A percentile compares a stretch with the other conserved stretches of the same genome.
phyloP scores from a whole-genome alignment of 805 yeast species.

The Pichia exigua region DNA sequence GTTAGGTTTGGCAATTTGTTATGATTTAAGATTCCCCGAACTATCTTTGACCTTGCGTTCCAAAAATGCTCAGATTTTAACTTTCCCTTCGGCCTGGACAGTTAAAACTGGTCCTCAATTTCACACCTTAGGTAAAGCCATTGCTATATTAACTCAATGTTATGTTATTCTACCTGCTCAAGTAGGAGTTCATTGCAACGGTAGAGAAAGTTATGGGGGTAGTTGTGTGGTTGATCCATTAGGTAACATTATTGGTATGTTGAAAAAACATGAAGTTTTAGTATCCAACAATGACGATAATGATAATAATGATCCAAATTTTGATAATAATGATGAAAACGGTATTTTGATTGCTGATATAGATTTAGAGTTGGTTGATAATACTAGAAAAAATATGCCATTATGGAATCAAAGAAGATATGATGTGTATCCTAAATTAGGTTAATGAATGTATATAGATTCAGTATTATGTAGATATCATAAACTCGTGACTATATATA shows the following conservation, averaged over 20 bases:
- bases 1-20: conserved; percentile 71
- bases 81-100: conserved; percentile 91
- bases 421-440: conserved; percentile 23
- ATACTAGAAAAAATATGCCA: conserved; percentile 66
- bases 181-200: conserved; percentile 57
- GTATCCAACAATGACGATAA: not conserved
- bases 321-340: conserved; percentile 34
- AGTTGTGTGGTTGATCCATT: conserved; percentile 85
- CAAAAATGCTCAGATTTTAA: conserved; percentile 66
- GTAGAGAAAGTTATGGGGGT: conserved; percentile 77
- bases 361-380: conserved; percentile 41
- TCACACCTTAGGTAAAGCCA: conserved; percentile 67
- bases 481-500: not conserved
- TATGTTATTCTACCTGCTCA: conserved; percentile 89
- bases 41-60: conserved; percentile 55
- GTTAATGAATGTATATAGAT: too few species aligned
- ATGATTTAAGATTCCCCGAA: conserved; percentile 85
- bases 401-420: conserved; percentile 62
- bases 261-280: not conserved
- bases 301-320: conserved; percentile 2
- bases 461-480: too few species aligned
- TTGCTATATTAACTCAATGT: conserved; percentile 86
- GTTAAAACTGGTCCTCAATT: conserved; percentile 92
- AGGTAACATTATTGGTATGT: conserved; percentile 56
- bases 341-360: conserved; percentile 57